Base-by-base conservation (phyloP, 352 stramenopile species). In the Pythium rhizo-oryzae region DNA sequence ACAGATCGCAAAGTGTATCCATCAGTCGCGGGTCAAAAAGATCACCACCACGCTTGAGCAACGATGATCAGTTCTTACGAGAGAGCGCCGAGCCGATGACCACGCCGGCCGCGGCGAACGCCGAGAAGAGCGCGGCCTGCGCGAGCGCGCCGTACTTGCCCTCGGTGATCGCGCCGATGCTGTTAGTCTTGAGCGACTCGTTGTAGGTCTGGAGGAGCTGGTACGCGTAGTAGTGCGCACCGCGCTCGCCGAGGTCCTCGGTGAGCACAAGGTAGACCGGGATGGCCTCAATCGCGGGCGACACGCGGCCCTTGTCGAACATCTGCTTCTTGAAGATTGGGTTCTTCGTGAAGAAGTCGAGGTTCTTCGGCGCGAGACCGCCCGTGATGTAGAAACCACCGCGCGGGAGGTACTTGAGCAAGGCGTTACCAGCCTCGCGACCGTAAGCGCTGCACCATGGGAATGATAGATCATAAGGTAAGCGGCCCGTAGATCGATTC, bases 341-440 rank as follows among this genome's bases (percentile, higher is more conserved):
- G 57, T 80, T 81, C 75, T 91, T 78, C 37, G 82, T 91, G 74
- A 99, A 98, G 66, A 93, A 96, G 70, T 96, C 80, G 47, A 99
- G 83, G 78, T 99, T 99, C 80, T 99, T 99, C 0, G 92, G 92
- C 21, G 97, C 98, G 25, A 99, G 85, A 33, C 97, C 97, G 37
- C 97, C 97, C 16, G 96, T 98, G 56, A 99, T 92, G 88, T 98
- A 99, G 62, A 99, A 92, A 23, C 97, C 97, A 72, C 97, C 97
- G 41, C 89, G 96, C 25, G 97, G 97, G 59, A 99, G 88, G 62
- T 95, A 99, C 78, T 99, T 99, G 62, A 99, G 86, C 61, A 90
- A 91, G 51, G 91, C 87, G 71, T 90, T 96, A 28, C 97, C 97
- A 59, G 96, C 93, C 84, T 99, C 97, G 64, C 82, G 86, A 50